These are phyloP conservation scores for Pseudozyma sp. DNA, from an alignment of 1,284 basidiomycete genomes.

Conservation along the genomic window DNA sequence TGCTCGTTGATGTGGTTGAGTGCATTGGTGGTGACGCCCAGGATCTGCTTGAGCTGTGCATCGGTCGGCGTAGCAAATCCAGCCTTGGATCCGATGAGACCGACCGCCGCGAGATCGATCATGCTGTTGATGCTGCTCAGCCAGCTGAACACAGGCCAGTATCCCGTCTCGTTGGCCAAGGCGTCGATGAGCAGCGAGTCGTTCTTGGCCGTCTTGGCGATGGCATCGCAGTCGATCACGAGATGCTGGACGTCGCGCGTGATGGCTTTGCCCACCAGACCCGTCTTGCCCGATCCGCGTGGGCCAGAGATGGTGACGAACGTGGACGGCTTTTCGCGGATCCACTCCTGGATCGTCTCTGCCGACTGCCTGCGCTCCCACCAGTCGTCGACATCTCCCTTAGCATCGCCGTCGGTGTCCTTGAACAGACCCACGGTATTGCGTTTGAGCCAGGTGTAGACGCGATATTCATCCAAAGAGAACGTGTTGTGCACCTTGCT, in stretches of 20 bases:
- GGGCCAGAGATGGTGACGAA: slow-evolving; percentile 86
- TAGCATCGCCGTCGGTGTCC: slow-evolving; percentile 36
- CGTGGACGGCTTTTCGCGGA: slow-evolving; percentile 80
- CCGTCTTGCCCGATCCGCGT: slow-evolving; percentile 87
- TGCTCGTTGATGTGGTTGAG: slow-evolving; percentile 76
- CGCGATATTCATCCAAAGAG: slow-evolving; percentile 45
- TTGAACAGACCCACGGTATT: slow-evolving; percentile 56
- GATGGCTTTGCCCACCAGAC: slow-evolving; percentile 75
- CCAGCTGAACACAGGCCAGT: slow-evolving; percentile 77
- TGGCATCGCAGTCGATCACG: slow-evolving; percentile 79
- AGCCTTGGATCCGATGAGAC: slow-evolving; percentile 94
- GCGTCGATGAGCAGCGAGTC: slow-evolving; percentile 79
- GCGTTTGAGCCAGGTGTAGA: slow-evolving; percentile 54
- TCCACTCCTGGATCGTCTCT: slow-evolving; percentile 76
- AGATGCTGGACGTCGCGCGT: slow-evolving; percentile 70
- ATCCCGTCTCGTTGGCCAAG: slow-evolving; percentile 83
- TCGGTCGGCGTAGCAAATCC: slow-evolving; percentile 85
- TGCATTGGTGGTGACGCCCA: slow-evolving; percentile 81
- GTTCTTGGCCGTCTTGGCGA: slow-evolving; percentile 76
- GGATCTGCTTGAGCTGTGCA: slow-evolving; percentile 83
- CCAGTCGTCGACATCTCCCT: slow-evolving; percentile 74
- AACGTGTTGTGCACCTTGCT: slow-evolving; percentile 86
- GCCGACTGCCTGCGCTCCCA: slow-evolving; percentile 84
- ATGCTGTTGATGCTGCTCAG: slow-evolving; percentile 85
- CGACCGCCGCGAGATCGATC: slow-evolving; percentile 91